Conservation (phyloP, 108 stramenopile genomes). For the Nitzschia putrida region DNA sequence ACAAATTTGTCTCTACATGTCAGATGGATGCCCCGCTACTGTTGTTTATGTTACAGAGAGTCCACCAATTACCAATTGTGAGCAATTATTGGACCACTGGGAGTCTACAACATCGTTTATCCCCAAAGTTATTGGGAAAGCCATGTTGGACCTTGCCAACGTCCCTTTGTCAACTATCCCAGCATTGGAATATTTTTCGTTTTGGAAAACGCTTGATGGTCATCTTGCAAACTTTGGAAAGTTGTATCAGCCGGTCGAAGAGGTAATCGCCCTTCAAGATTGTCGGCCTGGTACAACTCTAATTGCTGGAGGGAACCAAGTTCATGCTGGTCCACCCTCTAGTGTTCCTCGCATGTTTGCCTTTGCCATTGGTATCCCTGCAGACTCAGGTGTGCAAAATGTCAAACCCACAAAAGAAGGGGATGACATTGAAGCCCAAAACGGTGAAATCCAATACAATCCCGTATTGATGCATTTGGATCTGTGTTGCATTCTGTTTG, state of each 20-base stretch:
- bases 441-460: constrained; percentile 71
- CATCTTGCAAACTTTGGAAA: constrained; percentile 59
- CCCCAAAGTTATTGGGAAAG: constrained; percentile 1
- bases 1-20: constrained; percentile 69
- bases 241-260: constrained; percentile 53
- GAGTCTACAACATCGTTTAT: constrained; percentile 1
- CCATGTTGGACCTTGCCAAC: constrained; percentile 23
- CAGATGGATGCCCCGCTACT: constrained; percentile 55
- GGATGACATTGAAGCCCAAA: constrained; percentile 45
- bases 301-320: constrained; percentile 68
- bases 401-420: not conserved
- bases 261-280: constrained; percentile 12
- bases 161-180: constrained; percentile 23
- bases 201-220: constrained; percentile 36
- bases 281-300: constrained; percentile 59
- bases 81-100: constrained; percentile 35
- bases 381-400: constrained; percentile 7
- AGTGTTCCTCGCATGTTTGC: constrained; percentile 64
- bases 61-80: constrained; percentile 26
- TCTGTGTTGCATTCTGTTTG: constrained; percentile 59
- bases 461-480: constrained; percentile 70
- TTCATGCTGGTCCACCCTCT: constrained; percentile 71
- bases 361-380: constrained; percentile 68
- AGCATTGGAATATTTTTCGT: constrained; percentile 36
- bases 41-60: constrained; percentile 46